These are phyloP conservation scores for Candida pseudoglaebosa DNA, from an alignment of 805 yeast species.

Conservation along the genomic window DNA sequence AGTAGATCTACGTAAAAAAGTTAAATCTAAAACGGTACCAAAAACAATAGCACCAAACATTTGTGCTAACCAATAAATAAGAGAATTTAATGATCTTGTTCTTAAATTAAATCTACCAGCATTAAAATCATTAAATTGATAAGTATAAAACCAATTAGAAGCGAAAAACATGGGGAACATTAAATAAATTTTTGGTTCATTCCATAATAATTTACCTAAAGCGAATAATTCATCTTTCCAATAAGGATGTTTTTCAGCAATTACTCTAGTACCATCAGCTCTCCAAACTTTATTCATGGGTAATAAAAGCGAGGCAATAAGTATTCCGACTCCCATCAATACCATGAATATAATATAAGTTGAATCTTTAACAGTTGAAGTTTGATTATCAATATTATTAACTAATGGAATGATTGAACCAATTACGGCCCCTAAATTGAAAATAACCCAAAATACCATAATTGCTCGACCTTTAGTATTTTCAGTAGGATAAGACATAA, in stretches of 20 bases:
- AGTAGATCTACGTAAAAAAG: slow-evolving; percentile 34
- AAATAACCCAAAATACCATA: slow-evolving; percentile 57
- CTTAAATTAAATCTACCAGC: slow-evolving; percentile 53
- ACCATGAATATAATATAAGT: slow-evolving; percentile 53
- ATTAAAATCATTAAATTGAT: slow-evolving; percentile 58
- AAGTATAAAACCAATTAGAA: slow-evolving; percentile 65
- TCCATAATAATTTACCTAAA: slow-evolving; percentile 32
- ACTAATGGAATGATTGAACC: slow-evolving; percentile 58
- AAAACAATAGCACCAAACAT: slow-evolving; percentile 52
- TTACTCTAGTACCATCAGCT: slow-evolving; percentile 48
- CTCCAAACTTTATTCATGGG: slow-evolving; percentile 49
- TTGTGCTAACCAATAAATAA: slow-evolving; percentile 59
- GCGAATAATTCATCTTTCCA: slow-evolving; percentile 43
- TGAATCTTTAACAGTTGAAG: slow-evolving; percentile 39
- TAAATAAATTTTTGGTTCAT: slow-evolving; percentile 43
- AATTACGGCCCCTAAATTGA: slow-evolving; percentile 59
- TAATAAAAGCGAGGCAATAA: slow-evolving; percentile 43
- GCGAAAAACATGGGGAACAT: slow-evolving; percentile 58
- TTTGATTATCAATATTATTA: slow-evolving; percentile 40
- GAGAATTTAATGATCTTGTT: slow-evolving; percentile 58
- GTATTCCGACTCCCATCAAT: slow-evolving; percentile 45
- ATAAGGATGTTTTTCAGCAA: slow-evolving; percentile 41
- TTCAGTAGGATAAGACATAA: slow-evolving; percentile 57
- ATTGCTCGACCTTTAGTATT: slow-evolving; percentile 49
- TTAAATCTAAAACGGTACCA: slow-evolving; percentile 47